These are phyloP conservation scores for Zalaria sp. DNA, from an alignment of 2,329 filamentous ascomycete genomes.

Conservation along the genomic window DNA sequence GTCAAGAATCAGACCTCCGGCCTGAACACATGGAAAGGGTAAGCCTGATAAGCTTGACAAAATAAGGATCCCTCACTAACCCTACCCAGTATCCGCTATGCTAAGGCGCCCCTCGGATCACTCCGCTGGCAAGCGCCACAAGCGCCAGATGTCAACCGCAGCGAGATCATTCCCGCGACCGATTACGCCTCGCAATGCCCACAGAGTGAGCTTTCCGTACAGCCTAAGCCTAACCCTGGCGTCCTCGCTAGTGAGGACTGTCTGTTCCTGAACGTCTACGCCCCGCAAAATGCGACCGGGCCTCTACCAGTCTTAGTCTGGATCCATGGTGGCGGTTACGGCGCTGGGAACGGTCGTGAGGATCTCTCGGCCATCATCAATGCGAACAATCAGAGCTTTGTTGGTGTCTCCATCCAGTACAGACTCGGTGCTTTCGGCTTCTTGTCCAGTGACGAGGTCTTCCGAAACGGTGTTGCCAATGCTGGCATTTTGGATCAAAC, in stretches of 20 bases:
- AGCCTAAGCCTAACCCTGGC: conserved; percentile 2
- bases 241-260: conserved; percentile 37
- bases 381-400: conserved; percentile 33
- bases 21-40: conserved; percentile 4
- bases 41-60: background rate
- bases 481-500: conserved; percentile 33
- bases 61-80: no score
- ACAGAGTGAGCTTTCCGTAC: conserved; percentile 5
- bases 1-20: conserved; percentile 1
- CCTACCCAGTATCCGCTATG: conserved; percentile 12
- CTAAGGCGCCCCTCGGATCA: conserved; percentile 10
- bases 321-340: conserved; percentile 30
- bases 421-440: conserved; percentile 32
- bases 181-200: conserved; percentile 10
- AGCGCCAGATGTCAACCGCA: conserved; percentile 11
- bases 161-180: conserved; percentile 8
- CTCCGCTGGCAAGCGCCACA: conserved; percentile 15
- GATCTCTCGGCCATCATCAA: conserved; percentile 30
- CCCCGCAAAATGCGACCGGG: conserved; percentile 21
- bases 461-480: conserved; percentile 21
- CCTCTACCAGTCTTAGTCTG: conserved; percentile 28
- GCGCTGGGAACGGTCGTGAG: conserved; percentile 21
- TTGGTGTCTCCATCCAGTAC: conserved; percentile 37
- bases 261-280: conserved; percentile 44
- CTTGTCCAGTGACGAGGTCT: conserved; percentile 23